phyloP scores from a whole-genome alignment of 306 rosid genomes.

The Sicyos edulis region DNA sequence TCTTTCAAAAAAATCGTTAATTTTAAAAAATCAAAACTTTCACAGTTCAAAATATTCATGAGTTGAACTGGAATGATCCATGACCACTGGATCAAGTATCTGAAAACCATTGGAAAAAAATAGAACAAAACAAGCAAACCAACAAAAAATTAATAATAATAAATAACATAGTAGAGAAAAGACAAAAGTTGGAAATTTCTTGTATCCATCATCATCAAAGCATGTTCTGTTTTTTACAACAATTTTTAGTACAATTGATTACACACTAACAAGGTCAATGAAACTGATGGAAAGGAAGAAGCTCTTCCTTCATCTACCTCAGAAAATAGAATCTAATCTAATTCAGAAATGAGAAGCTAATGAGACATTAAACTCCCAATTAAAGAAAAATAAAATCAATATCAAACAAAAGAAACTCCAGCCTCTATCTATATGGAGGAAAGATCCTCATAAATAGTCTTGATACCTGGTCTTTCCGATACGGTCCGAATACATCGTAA shows the following conservation, averaged over 20 bases:
- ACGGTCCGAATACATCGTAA: conserved; percentile 68
- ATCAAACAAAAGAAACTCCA: conserved; percentile 31
- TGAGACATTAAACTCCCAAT: conserved; percentile 65
- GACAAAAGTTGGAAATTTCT: background rate
- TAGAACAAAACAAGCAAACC: background rate
- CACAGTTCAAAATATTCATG: background rate
- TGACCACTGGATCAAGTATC: background rate
- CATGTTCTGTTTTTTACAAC: conserved; percentile 3
- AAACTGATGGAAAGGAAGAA: conserved; percentile 18
- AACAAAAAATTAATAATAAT: background rate
- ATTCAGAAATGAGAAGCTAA: conserved; percentile 42
- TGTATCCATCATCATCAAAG: conserved; percentile 5
- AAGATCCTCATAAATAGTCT: conserved; percentile 89
- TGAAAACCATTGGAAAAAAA: background rate
- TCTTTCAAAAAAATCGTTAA: too few relatives aligned
- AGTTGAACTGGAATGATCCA: background rate
- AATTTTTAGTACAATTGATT: conserved; percentile 7
- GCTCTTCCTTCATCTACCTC: conserved; percentile 16
- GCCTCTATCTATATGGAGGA: conserved; percentile 63
- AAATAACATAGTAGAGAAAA: background rate
- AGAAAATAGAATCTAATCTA: conserved; percentile 16
- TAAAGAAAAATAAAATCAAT: conserved; percentile 18
- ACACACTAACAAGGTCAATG: conserved; percentile 6
- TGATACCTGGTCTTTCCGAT: conserved; percentile 89
- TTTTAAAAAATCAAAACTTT: too few relatives aligned